Conservation (phyloP, 495 filamentous ascomycete genomes). For the Opeltia flavorubescens region DNA sequence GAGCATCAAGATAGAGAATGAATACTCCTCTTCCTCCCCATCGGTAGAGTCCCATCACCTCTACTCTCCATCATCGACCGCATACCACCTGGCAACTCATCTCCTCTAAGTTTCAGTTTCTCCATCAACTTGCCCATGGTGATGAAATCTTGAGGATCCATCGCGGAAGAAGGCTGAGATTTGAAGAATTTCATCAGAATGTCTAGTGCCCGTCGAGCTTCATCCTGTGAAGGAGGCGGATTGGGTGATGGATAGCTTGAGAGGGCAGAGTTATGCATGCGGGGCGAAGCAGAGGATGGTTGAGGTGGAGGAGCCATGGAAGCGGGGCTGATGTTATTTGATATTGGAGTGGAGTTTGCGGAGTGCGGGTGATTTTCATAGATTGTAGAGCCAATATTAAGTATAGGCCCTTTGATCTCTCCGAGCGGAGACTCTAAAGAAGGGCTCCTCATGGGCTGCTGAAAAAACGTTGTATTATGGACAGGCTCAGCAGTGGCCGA, state of each 20-base stretch:
- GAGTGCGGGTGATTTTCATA: constrained; percentile 7
- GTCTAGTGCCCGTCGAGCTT: constrained; percentile 74
- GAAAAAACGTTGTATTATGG: constrained; percentile 46
- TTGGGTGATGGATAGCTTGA: constrained; percentile 21
- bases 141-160: constrained; percentile 72
- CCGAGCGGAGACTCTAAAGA: constrained; percentile 59
- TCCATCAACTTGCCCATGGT: constrained; percentile 76
- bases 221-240: constrained; percentile 73
- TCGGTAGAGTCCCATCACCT: constrained; percentile 13
- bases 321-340: constrained; percentile 34
- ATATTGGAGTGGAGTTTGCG: constrained; percentile 43
- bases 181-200: constrained; percentile 76
- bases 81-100: constrained; percentile 50
- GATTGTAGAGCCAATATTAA: constrained; percentile 37
- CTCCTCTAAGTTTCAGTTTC: constrained; percentile 59
- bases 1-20: constrained; percentile 24
- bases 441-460: constrained; percentile 41
- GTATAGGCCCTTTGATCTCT: constrained; percentile 33
- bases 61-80: constrained; percentile 48
- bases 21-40: constrained; percentile 44
- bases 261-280: constrained; percentile 24
- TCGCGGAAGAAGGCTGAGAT: constrained; percentile 49
- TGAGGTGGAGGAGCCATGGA: constrained; percentile 36
- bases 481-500: constrained; percentile 45
- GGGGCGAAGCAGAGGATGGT: constrained; percentile 1